Percentiles rank a stretch among this genome's conserved stretches.
Evolutionary conservation across 768 basidiomycete species (phyloP).

Genomic region (Russula sp.): DNA sequence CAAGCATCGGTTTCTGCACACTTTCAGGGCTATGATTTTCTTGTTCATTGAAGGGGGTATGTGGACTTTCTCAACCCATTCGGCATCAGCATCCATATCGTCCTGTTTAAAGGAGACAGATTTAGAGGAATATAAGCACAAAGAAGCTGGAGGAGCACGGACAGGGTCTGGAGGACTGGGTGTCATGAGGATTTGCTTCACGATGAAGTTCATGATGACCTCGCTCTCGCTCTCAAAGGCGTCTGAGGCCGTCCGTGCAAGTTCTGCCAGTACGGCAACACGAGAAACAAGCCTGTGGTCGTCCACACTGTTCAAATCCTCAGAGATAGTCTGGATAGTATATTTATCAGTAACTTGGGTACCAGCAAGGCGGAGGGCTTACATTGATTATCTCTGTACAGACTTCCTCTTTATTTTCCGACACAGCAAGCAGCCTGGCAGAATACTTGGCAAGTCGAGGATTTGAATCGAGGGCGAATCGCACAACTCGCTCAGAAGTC

Average conservation of each 20-base stretch:
- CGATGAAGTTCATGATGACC: conserved; percentile 60
- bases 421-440: conserved; percentile 51
- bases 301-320: conserved; percentile 40
- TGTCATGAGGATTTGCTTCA: conserved; percentile 65
- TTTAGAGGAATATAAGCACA: background rate
- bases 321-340: conserved; percentile 49
- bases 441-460: conserved; percentile 79
- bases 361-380: conserved; percentile 21
- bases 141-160: conserved; percentile 26
- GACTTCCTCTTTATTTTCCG: conserved; percentile 44
- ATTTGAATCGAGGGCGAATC: conserved; percentile 54
- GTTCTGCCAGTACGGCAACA: conserved; percentile 65
- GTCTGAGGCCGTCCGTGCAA: conserved; percentile 60
- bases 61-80: conserved; percentile 72
- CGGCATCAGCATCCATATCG: conserved; percentile 53
- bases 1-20: conserved; percentile 75
- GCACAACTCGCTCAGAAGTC: conserved; percentile 56
- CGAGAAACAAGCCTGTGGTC: conserved; percentile 57
- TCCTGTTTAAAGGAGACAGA: conserved; percentile 37
- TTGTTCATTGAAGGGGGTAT: conserved; percentile 55
- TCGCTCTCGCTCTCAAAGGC: conserved; percentile 79
- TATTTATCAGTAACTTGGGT: background rate
- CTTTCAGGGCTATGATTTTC: conserved; percentile 71
- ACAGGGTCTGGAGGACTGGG: conserved; percentile 44
- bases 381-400: conserved; percentile 64